These are phyloP conservation scores for Phytophthora hybrid DNA, from an alignment of 352 stramenopile species.

Conservation along the genomic window DNA sequence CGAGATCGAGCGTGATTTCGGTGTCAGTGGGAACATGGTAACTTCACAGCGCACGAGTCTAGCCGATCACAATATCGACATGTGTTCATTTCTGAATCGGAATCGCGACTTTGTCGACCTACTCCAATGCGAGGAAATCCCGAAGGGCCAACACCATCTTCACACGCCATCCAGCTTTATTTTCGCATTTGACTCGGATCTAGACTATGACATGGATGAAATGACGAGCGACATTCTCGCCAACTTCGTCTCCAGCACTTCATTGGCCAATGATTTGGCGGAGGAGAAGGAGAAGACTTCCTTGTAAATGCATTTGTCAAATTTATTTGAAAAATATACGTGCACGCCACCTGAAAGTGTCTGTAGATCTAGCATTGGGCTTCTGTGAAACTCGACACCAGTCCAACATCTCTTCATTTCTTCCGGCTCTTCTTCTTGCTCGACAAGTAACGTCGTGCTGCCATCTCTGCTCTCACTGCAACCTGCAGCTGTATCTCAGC, in stretches of 20 bases:
- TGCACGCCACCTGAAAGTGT: background rate
- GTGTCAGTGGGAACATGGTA: constrained; percentile 19
- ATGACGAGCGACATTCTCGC: background rate
- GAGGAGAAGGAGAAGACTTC: background rate
- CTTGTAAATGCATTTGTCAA: background rate
- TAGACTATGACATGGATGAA: background rate
- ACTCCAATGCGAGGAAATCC: constrained; percentile 29
- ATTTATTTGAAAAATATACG: background rate
- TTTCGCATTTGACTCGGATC: constrained; percentile 3
- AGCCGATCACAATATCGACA: constrained; percentile 21
- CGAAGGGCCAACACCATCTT: constrained; percentile 10
- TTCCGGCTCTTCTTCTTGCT: background rate
- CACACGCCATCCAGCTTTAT: constrained; percentile 15
- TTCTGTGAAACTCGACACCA: background rate
- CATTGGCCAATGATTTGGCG: background rate
- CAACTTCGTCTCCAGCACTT: background rate
- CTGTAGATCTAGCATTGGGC: background rate
- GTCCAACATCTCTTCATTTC: background rate
- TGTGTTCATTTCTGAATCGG: constrained; percentile 24
- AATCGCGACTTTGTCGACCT: constrained; percentile 25
- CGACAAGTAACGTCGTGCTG: background rate
- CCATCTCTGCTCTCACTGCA: background rate
- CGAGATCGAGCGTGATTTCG: constrained; percentile 29
- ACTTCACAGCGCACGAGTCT: constrained; percentile 11
- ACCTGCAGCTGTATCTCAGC: background rate